Conservation (phyloP, 192 early-diverging fungal genomes). For the Backusella sp. region DNA sequence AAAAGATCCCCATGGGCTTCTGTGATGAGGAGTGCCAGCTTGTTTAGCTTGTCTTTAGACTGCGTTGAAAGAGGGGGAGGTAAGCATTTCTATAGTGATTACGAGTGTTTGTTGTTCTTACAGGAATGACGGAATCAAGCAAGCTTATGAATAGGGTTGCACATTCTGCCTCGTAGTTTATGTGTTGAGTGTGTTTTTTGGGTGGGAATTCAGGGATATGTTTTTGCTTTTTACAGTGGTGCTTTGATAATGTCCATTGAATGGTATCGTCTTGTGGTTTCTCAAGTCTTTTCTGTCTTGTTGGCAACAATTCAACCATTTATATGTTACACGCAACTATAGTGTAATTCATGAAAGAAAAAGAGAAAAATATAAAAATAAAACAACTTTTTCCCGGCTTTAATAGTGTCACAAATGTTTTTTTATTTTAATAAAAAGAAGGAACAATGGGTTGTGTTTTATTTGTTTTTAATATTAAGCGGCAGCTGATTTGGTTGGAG, state of each 20-base stretch:
- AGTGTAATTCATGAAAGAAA: too few species aligned
- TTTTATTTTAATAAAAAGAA: too few species aligned
- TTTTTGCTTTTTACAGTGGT: background rate
- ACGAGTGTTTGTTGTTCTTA: background rate
- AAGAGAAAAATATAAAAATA: too few species aligned
- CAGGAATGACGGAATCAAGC: background rate
- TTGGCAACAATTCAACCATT: background rate
- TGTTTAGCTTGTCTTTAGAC: background rate
- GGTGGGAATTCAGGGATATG: background rate
- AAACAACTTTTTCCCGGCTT: too few species aligned
- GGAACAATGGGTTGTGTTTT: too few species aligned
- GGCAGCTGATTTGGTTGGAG: background rate
- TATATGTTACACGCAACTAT: too few species aligned
- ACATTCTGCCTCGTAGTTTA: background rate
- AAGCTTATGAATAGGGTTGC: background rate
- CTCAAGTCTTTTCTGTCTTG: background rate
- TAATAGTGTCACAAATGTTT: too few species aligned
- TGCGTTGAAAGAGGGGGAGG: background rate
- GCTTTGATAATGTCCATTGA: background rate
- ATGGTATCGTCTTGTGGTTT: background rate
- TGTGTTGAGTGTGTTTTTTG: background rate
- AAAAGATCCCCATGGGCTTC: background rate
- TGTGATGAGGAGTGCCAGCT: background rate
- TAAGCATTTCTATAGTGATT: too few species aligned
- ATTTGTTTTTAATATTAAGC: background rate